Evolutionary conservation across 805 yeast genomes (phyloP).

Genomic region (Ogataea glucozyma): DNA sequence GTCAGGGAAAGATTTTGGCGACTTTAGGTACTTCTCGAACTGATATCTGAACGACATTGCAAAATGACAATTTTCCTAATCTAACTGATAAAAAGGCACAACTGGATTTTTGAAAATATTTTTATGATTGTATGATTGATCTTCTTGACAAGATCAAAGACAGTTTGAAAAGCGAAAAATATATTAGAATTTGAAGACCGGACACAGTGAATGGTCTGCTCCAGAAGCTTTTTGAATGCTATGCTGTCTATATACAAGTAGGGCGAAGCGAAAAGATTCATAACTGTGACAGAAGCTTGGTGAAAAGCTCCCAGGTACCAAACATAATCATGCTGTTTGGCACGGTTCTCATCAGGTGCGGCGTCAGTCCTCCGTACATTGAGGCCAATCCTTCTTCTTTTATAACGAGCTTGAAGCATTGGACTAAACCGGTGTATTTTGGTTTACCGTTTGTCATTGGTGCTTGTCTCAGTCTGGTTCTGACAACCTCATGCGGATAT

Average conservation of each 20-base stretch:
- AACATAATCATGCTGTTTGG: conserved; percentile 98
- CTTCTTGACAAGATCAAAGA: neutral
- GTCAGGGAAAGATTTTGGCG: conserved; percentile 43
- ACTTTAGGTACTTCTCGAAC: conserved; percentile 47
- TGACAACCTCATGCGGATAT: conserved; percentile 95
- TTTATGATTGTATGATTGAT: neutral
- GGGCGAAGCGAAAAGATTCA: conserved; percentile 12
- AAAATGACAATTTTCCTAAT: neutral
- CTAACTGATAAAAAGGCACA: neutral
- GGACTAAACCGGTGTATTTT: conserved; percentile 86
- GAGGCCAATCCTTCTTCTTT: conserved; percentile 91
- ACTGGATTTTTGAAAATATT: neutral
- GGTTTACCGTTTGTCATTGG: conserved; percentile 77
- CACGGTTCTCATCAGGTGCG: conserved; percentile 93
- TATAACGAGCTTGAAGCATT: conserved; percentile 80
- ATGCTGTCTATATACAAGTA: conserved; percentile 7
- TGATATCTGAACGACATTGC: conserved; percentile 51
- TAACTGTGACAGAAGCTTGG: conserved; percentile 48
- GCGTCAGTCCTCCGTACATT: conserved; percentile 97
- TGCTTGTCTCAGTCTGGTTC: conserved; percentile 94
- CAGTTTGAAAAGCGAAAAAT: neutral
- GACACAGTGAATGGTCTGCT: neutral
- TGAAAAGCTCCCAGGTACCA: conserved; percentile 95
- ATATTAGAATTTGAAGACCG: neutral
- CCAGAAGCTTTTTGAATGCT: neutral